Evolutionary conservation across 2,329 filamentous ascomycete genomes (phyloP).

Genomic region (Penicillium occitanis): DNA sequence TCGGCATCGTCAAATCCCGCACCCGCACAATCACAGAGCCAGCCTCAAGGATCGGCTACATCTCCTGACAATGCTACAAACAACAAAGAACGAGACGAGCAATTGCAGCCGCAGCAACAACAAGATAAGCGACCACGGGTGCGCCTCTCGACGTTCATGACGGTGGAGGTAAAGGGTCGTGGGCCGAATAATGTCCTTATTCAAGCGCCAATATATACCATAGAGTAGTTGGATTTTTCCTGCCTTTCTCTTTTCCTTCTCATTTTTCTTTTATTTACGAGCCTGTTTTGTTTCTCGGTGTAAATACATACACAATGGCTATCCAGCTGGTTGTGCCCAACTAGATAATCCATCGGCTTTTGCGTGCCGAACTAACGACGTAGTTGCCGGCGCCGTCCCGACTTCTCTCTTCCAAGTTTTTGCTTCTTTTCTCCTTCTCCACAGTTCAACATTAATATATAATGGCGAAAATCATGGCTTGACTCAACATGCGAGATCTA

Average conservation of each 20-base stretch:
- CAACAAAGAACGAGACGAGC: conserved; percentile 8
- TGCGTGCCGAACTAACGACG: not conserved
- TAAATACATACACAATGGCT: conserved; percentile 1
- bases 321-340: not conserved
- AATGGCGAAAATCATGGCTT: not conserved
- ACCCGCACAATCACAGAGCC: not conserved
- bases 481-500: not conserved
- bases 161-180: conserved; percentile 71
- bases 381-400: not conserved
- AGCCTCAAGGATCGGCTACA: not conserved
- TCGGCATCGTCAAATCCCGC: not conserved
- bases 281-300: not conserved
- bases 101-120: conserved; percentile 20
- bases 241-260: not conserved
- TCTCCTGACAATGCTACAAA: not conserved
- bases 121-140: conserved; percentile 51
- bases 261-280: not conserved
- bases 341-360: not conserved
- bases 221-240: conserved; percentile 22
- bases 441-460: not conserved
- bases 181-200: conserved; percentile 62
- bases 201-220: conserved; percentile 68
- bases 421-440: conserved; percentile 3
- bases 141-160: conserved; percentile 72
- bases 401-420: not conserved